Conservation (phyloP, 345 rosid species). For the Microthlaspi erraticum region DNA sequence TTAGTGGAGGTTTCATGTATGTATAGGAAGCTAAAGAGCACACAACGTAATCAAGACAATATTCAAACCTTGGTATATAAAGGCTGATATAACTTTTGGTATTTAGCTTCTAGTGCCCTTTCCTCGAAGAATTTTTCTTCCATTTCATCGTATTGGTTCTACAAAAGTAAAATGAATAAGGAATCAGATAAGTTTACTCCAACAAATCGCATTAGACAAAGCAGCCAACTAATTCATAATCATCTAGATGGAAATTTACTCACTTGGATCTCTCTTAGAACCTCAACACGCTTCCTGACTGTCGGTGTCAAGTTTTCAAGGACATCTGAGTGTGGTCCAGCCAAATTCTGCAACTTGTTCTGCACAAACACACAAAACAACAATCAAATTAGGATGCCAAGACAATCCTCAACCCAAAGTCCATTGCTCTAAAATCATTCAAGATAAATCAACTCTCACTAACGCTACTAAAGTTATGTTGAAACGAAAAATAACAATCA, state of each 20-base stretch:
- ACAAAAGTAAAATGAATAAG: constrained; percentile 29
- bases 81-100: constrained; percentile 85
- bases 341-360: constrained; percentile 81
- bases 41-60: too few relatives aligned
- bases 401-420: background rate
- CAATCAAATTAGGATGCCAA: background rate
- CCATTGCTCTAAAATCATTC: too few relatives aligned
- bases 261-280: constrained; percentile 91
- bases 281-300: constrained; percentile 89
- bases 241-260: constrained; percentile 17
- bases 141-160: constrained; percentile 82
- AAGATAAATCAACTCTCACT: too few relatives aligned
- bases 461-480: too few relatives aligned
- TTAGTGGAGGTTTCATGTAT: too few relatives aligned
- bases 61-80: constrained; percentile 66
- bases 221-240: background rate
- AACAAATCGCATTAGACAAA: constrained; percentile 6
- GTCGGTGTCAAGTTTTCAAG: constrained; percentile 65
- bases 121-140: constrained; percentile 93
- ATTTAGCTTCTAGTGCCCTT: constrained; percentile 91
- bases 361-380: constrained; percentile 39
- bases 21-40: too few relatives aligned
- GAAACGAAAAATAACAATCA: background rate
- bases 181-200: background rate
- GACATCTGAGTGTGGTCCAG: constrained; percentile 75